Percentiles rank a stretch among this genome's conserved stretches.
Evolutionary conservation across 495 filamentous ascomycete species (phyloP).

Genomic region (Hypomontagnella monticulosa): DNA sequence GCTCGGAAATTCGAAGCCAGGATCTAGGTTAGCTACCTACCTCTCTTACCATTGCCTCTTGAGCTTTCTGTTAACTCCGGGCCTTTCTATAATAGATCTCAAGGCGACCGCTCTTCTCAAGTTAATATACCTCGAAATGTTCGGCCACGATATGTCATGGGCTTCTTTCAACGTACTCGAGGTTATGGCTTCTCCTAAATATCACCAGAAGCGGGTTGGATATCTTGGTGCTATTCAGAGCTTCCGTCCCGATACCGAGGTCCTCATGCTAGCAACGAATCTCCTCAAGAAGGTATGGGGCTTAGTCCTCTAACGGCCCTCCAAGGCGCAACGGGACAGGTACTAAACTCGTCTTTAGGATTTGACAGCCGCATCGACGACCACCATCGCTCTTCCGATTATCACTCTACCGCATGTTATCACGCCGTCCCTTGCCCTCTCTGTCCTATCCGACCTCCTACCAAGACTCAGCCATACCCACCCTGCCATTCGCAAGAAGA

Average conservation of each 20-base stretch:
- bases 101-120: slow-evolving; percentile 96
- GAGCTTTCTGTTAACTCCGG: slow-evolving; percentile 35
- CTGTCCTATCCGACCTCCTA: slow-evolving; percentile 83
- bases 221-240: slow-evolving; percentile 98
- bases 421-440: slow-evolving; percentile 88
- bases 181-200: slow-evolving; percentile 96
- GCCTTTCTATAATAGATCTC: slow-evolving; percentile 67
- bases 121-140: slow-evolving; percentile 97
- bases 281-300: slow-evolving; percentile 85
- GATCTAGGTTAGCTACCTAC: slow-evolving; percentile 80
- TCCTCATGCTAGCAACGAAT: slow-evolving; percentile 97
- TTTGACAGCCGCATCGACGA: slow-evolving; percentile 75
- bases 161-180: slow-evolving; percentile 97
- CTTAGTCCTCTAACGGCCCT: background rate
- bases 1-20: slow-evolving; percentile 84
- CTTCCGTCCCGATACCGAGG: slow-evolving; percentile 94
- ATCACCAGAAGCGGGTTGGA: slow-evolving; percentile 91
- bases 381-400: slow-evolving; percentile 84
- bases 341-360: slow-evolving; percentile 65
- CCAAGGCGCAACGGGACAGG: slow-evolving; percentile 1
- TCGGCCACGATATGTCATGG: slow-evolving; percentile 99
- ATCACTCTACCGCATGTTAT: slow-evolving; percentile 90
- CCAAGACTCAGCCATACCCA: slow-evolving; percentile 87
- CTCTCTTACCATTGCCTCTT: background rate
- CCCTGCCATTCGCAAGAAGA: slow-evolving; percentile 88